Conservation (phyloP, 805 yeast genomes). For the Sugiyamaella marilandica region DNA sequence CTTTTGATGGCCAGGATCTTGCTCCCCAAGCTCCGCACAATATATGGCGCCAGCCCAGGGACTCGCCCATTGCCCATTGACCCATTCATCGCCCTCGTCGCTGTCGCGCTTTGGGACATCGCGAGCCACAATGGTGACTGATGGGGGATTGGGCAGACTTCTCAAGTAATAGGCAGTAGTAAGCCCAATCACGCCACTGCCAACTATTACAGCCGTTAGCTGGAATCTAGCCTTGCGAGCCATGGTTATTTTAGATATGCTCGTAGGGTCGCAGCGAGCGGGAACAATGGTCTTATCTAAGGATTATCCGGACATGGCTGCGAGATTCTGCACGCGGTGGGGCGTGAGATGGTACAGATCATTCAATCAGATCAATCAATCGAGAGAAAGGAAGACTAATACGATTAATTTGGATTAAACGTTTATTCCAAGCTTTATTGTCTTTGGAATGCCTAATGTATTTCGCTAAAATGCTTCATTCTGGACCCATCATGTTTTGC, state of each 20-base stretch:
- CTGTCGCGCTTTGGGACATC: constrained; percentile 16
- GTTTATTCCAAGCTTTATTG: too few species aligned
- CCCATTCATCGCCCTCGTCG: constrained; percentile 21
- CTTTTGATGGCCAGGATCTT: constrained; percentile 3
- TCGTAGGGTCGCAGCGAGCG: too few species aligned
- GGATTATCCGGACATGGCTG: too few species aligned
- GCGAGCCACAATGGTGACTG: constrained; percentile 19
- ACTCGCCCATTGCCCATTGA: constrained; percentile 20
- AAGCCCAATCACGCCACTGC: constrained; percentile 22
- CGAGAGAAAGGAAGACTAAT: too few species aligned
- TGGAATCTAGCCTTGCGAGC: background rate
- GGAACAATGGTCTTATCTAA: too few species aligned
- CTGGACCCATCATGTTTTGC: too few species aligned
- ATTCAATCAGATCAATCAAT: too few species aligned
- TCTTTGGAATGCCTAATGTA: too few species aligned
- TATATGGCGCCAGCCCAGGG: constrained; percentile 26
- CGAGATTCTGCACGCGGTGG: too few species aligned
- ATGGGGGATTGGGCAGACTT: background rate
- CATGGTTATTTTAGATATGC: background rate
- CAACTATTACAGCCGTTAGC: constrained; percentile 14
- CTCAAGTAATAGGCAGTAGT: constrained; percentile 17
- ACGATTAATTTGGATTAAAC: too few species aligned
- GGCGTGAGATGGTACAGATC: too few species aligned
- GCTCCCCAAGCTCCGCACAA: constrained; percentile 7
- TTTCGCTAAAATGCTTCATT: too few species aligned